Evolutionary conservation across 345 rosid genomes (phyloP).

Genomic region (Eucalyptus cloeziana): DNA sequence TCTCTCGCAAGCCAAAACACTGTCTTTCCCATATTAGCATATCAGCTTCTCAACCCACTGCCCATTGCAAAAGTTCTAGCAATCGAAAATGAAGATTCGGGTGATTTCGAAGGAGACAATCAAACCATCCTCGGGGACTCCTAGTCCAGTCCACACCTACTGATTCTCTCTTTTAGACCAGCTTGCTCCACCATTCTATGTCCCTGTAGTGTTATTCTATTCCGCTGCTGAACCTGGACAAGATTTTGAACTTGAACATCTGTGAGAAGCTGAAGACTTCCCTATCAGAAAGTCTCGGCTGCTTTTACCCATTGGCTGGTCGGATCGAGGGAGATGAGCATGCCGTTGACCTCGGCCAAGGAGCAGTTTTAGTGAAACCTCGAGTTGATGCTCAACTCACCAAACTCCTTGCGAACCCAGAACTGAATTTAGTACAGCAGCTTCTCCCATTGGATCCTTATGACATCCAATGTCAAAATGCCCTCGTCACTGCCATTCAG

Average conservation of each 20-base stretch:
- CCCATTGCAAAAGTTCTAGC: not conserved
- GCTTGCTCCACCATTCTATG: not conserved
- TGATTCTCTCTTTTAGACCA: conserved; percentile 13
- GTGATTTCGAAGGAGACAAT: not conserved
- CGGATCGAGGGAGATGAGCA: not conserved
- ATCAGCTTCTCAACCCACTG: not conserved
- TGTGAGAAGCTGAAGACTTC: conserved; percentile 15
- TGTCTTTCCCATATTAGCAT: not conserved
- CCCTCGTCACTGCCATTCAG: not conserved
- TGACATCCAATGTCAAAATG: not conserved
- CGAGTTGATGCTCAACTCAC: conserved; percentile 8
- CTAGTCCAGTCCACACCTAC: not conserved
- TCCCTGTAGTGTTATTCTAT: conserved; percentile 1
- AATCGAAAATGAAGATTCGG: not conserved
- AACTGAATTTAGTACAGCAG: not conserved
- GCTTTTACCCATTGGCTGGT: conserved; percentile 28
- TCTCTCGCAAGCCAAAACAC: not conserved
- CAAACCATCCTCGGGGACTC: conserved; percentile 8
- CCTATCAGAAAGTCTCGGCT: conserved; percentile 20
- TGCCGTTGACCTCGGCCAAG: conserved; percentile 19
- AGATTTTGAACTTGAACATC: not conserved
- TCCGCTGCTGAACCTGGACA: not conserved
- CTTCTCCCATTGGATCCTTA: conserved; percentile 17
- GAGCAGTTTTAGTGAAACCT: conserved; percentile 24
- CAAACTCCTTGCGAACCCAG: conserved; percentile 9